Evolutionary conservation across 2,329 filamentous ascomycete species (phyloP), one percentile per base, ranked within the genome.

Genomic region (Phyllosticta capitalensis): DNA sequence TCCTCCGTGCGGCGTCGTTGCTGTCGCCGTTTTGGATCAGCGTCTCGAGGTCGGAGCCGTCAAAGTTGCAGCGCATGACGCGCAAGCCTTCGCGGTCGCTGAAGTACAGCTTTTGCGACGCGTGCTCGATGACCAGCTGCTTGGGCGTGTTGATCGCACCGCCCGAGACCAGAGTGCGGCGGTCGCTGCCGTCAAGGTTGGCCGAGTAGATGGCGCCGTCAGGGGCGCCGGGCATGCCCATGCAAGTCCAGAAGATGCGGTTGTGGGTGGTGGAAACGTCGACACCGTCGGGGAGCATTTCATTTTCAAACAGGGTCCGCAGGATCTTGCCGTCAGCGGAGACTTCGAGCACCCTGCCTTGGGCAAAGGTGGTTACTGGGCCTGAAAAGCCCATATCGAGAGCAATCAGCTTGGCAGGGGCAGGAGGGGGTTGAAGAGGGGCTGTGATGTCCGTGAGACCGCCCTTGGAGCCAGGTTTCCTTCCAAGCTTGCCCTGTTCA

Each of bases 111-210:
- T 51, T 58, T 2, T 21, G n/a, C 1, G 19, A 74, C 66, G 19
- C 67, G 38, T 10, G 64, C 22, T 73, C 69, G 12, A 73, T 55
- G 2, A 65, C 48, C 5, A 76, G 26, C 52, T 78, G 76, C 53
- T 78, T 78, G 0, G 76, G 75, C 0, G 83, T 85, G 66, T 83
- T 75, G 1, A 80, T 67, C 9, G 2, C 19, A 0, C 81, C 81
- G 0, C 63, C 54, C 0, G 75, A 63, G 0, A 85, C 67, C 1
- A 85, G 64, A 0, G 71, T 71, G 5, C 66, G 63, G 2, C 78
- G 64, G 54, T 80, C 69, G 9, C 62, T 73, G 0, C 83, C 82
- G 57, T 83, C 78, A 1, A 81, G 66, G 9, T 75, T 74, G 10
- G 74, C 69, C 0, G 74, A 76, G 63, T 69, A 69, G 3, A 82